Base-by-base conservation (phyloP, 176 grass and related monocot species). In the Hordeum marinum region DNA sequence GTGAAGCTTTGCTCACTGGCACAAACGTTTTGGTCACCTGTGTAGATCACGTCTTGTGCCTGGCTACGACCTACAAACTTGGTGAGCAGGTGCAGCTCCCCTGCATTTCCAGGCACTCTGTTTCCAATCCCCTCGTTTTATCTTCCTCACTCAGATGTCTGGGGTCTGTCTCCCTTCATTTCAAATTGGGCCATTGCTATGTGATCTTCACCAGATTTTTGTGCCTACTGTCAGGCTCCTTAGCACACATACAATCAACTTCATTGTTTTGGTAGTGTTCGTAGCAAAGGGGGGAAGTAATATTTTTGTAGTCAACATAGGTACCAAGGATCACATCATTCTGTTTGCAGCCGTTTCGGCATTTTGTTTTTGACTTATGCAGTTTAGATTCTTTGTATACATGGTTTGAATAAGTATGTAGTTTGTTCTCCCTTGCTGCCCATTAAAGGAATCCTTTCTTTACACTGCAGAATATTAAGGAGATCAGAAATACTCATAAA, bases 401-500 rank as follows among this genome's bases (percentile, higher is more conserved):
- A 75, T 79, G 43, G 54, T 72, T 4, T 41, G 23, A 74, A 52
- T 6, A 74, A 25, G 23, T 27, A 65, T 72, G 39, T 29, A 52
- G 24, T 78, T 72, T 23, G 21, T 40, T 82, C 31, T 45, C 76
- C 39, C 13, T 42, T 83, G 42, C 24, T 76, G 41, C 61, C 25
- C 21, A 29, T 80, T 60, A n/a, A 87, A 67, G 32, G 36, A 13
- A 31, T 27, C 26, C 69, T 85, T n/a, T 75, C 40, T 80, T 95
- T 81, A 9, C 70, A 78, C 77, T 80, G 75, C 89, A 98, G 96
- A 98, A 95, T 84, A 95, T 98, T 83, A 83, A 86, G 76, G 96
- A 95, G 62, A 92, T 98, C 74, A 98, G 90, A 85, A 94, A 91
- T 75, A 85, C 59, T 83, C 93, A 94, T 79, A 94, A 95, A 80